Conservation (phyloP, 163 green algal species). For the Chlamydomonas reinhardtii region DNA sequence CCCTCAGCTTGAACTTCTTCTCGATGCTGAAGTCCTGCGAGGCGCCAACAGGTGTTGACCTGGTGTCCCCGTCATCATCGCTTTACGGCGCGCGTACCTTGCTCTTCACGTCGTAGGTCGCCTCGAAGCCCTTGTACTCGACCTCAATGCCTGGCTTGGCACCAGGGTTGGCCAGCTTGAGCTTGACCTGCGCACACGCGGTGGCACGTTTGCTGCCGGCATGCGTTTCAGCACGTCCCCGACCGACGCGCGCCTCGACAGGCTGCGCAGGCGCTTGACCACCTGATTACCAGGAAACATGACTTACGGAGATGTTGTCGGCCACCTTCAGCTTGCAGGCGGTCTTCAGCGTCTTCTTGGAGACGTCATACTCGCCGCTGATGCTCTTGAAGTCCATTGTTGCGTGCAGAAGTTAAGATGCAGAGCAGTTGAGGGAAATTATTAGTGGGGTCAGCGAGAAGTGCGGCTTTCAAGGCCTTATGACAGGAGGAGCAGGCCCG, state of each 20-base stretch:
- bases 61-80: too few relatives aligned
- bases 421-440: too few relatives aligned
- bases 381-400: constrained; percentile 28
- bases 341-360: constrained; percentile 37
- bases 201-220: neutral
- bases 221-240: neutral
- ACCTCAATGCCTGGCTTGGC: neutral
- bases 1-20: constrained; percentile 30
- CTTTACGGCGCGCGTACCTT: constrained; percentile 16
- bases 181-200: constrained; percentile 22
- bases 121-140: constrained; percentile 21
- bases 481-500: too few relatives aligned
- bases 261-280: neutral
- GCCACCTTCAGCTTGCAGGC: constrained; percentile 36
- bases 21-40: constrained; percentile 27
- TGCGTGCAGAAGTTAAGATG: neutral
- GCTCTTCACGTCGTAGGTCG: constrained; percentile 14
- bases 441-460: too few relatives aligned
- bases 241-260: too few relatives aligned
- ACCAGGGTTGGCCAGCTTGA: constrained; percentile 20
- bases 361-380: constrained; percentile 26
- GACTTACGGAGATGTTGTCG: neutral
- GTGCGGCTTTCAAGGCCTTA: too few relatives aligned
- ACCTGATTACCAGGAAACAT: neutral
- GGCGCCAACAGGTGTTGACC: too few relatives aligned